These are phyloP conservation scores for Berberis thunbergii DNA, from an alignment of 164 flowering plant genomes.

Conservation along the genomic window DNA sequence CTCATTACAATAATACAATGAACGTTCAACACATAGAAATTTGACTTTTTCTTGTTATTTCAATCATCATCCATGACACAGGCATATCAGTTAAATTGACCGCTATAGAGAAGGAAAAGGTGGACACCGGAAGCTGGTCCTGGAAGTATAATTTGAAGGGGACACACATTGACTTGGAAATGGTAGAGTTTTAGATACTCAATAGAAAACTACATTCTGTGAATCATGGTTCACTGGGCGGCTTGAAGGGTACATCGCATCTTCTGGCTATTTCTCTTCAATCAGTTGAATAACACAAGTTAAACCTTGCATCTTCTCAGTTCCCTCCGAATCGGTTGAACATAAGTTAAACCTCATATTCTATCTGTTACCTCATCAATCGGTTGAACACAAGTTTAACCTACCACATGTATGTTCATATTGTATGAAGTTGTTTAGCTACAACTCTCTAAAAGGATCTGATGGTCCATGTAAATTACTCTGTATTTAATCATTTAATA, in stretches of 20 bases:
- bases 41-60: not conserved
- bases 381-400: conserved; percentile 38
- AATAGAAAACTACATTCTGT: conserved; percentile 15
- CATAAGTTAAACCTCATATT: conserved; percentile 9
- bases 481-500: not conserved
- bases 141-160: conserved; percentile 72
- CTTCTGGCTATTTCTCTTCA: conserved; percentile 1
- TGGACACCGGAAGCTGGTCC: conserved; percentile 84
- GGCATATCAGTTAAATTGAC: conserved; percentile 46
- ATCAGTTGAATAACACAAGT: conserved; percentile 56
- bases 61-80: conserved; percentile 20
- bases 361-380: conserved; percentile 3
- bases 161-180: conserved; percentile 48
- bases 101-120: conserved; percentile 38
- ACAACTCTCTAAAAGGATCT: not conserved
- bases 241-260: conserved; percentile 10
- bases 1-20: not conserved
- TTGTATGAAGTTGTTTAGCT: not conserved
- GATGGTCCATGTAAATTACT: not conserved
- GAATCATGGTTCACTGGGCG: conserved; percentile 47
- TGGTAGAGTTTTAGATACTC: conserved; percentile 43
- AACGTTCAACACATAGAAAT: not conserved
- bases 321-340: not conserved
- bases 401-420: not conserved
- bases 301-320: conserved; percentile 21